phyloP scores from a whole-genome alignment of 345 rosid species.

The Sapria himalayana region DNA sequence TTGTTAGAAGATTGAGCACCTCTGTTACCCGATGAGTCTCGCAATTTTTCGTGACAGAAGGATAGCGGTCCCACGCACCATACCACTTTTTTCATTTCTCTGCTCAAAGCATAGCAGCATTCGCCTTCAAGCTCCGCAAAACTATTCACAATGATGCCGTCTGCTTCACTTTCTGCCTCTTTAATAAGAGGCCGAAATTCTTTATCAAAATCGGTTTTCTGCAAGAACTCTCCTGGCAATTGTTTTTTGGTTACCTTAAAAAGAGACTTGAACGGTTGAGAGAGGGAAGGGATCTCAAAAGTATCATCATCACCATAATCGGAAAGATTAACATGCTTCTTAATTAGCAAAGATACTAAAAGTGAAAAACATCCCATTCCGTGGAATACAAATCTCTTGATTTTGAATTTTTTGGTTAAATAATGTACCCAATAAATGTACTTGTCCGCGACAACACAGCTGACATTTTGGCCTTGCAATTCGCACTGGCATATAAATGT shows the following conservation, averaged over 20 bases:
- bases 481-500: conserved; percentile 17
- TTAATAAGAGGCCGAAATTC: conserved; percentile 41
- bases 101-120: conserved; percentile 18
- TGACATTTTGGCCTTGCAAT: conserved; percentile 20
- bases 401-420: conserved; percentile 26
- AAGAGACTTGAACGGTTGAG: conserved; percentile 14
- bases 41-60: conserved; percentile 16
- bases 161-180: conserved; percentile 35
- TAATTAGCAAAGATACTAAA: conserved; percentile 30
- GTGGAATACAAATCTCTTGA: conserved; percentile 60
- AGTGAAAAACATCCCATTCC: conserved; percentile 59
- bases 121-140: conserved; percentile 39
- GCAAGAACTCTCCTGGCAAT: conserved; percentile 35
- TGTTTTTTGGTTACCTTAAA: conserved; percentile 28
- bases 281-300: conserved; percentile 37
- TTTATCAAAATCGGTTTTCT: conserved; percentile 27
- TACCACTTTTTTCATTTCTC: conserved; percentile 26
- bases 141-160: conserved; percentile 48
- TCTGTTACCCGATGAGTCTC: conserved; percentile 40
- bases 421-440: conserved; percentile 42
- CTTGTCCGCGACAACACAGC: conserved; percentile 63
- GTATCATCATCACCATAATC: conserved; percentile 30
- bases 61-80: conserved; percentile 87
- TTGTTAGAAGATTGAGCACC: conserved; percentile 35
- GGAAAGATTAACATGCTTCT: conserved; percentile 18